A percentile compares a stretch with the other conserved stretches of the same genome.
phyloP scores from a whole-genome alignment of 106 monocot species.

The Acanthochlamys bracteata region DNA sequence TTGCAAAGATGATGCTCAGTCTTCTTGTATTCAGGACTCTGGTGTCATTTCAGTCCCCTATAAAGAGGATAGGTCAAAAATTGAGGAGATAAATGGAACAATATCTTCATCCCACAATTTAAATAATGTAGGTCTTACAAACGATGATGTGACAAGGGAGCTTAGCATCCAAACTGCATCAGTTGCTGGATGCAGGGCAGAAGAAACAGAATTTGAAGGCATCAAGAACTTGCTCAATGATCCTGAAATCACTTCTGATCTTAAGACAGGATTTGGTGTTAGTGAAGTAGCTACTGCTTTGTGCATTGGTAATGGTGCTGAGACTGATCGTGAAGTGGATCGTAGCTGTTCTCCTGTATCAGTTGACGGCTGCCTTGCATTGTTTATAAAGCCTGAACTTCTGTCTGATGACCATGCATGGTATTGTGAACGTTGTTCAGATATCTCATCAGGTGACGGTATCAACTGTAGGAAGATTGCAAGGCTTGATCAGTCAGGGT shows the following conservation, averaged over 20 bases:
- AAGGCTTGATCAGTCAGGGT: slow-evolving; percentile 9
- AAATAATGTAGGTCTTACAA: slow-evolving; percentile 8
- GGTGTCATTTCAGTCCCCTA: slow-evolving; percentile 34
- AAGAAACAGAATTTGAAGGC: slow-evolving; percentile 61
- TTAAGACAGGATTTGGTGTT: slow-evolving; percentile 14
- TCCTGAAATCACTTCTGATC: slow-evolving; percentile 51
- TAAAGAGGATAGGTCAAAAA: slow-evolving; percentile 17
- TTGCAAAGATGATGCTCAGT: slow-evolving; percentile 8
- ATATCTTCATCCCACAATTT: slow-evolving; percentile 18
- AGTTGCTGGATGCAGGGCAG: slow-evolving; percentile 17
- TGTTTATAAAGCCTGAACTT: slow-evolving; percentile 79
- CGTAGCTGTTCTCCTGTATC: slow-evolving; percentile 59
- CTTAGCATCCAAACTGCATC: slow-evolving; percentile 6
- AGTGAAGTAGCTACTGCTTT: slow-evolving; percentile 43
- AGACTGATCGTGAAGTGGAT: slow-evolving; percentile 64
- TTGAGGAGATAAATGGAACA: slow-evolving; percentile 12
- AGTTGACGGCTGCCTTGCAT: slow-evolving; percentile 61
- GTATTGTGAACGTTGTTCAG: slow-evolving; percentile 83
- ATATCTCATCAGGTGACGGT: slow-evolving; percentile 11
- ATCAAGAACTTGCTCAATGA: slow-evolving; percentile 83
- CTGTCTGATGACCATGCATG: slow-evolving; percentile 80
- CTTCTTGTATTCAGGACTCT: slow-evolving; percentile 20
- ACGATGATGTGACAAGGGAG: not conserved
- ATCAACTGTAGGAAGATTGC: slow-evolving; percentile 3
- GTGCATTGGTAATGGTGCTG: slow-evolving; percentile 33